Percentiles rank a stretch among this genome's conserved stretches.
Conservation (phyloP, 1,284 basidiomycete genomes). For the Ceratobasidium sp. region DNA sequence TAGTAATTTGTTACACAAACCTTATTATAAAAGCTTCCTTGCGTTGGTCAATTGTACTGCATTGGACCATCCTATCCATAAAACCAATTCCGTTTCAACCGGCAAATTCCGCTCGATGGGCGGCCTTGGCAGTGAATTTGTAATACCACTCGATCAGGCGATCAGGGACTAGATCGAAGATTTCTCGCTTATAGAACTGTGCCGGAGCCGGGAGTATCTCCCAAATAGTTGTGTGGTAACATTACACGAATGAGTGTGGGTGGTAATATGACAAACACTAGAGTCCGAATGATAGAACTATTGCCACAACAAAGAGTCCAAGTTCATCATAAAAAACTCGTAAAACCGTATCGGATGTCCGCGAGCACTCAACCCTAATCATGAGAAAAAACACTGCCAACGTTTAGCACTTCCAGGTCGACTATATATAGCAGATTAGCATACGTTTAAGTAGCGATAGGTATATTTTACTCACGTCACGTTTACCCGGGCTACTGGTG, state of each 20-base stretch:
- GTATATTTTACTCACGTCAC: constrained; percentile 27
- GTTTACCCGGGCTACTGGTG: constrained; percentile 14
- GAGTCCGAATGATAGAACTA: constrained; percentile 21
- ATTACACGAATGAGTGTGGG: constrained; percentile 26
- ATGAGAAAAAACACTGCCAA: background rate
- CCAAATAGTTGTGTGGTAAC: background rate
- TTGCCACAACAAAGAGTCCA: constrained; percentile 3
- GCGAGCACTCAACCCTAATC: background rate
- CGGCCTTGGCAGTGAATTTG: background rate
- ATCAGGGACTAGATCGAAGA: background rate
- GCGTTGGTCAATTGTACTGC: too few relatives aligned
- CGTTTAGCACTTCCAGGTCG: constrained; percentile 47
- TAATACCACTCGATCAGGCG: background rate
- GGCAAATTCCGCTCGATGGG: background rate
- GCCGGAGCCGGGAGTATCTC: background rate
- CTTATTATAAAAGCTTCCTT: too few relatives aligned
- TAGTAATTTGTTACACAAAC: too few relatives aligned
- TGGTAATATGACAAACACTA: background rate
- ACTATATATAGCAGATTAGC: background rate
- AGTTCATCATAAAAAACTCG: constrained; percentile 18
- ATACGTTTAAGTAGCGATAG: background rate
- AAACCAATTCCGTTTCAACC: too few relatives aligned
- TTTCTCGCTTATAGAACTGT: background rate
- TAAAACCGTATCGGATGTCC: constrained; percentile 17
- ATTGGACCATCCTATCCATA: too few relatives aligned